Evolutionary conservation across 2,329 filamentous ascomycete species (phyloP), one percentile per base, ranked within the genome.

Genomic region (Cylindrodendrum hubeiense): DNA sequence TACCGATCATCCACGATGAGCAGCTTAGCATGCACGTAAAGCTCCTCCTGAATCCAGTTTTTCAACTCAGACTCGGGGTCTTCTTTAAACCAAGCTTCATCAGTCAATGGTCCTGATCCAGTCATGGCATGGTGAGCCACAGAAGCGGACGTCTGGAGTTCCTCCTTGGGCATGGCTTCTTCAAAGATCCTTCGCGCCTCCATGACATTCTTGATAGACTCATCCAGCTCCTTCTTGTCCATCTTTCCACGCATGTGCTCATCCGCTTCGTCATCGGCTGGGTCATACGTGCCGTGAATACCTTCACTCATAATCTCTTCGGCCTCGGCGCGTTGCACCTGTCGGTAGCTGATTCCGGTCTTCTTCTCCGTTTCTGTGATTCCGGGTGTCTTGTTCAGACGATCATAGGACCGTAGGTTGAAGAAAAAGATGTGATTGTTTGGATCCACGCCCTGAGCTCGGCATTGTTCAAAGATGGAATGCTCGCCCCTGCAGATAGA

Each of bases 11-110:
- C 95, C 1, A 91, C 92, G 71, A 98, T 95, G 70, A 96, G 86
- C 37, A 98, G 86, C 82, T 98, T 99, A 28, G 90, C 92, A 78
- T 99, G 96, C 51, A 98, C 91, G 78, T 99, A 99, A 2, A 98
- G 87, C 79, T 99, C 95, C 78, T 99, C 96, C 77, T 97, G 95
- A 64, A 98, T 91, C 84, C 96, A 97, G 76, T 97, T 93, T 58
- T 91, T 87, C 62, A 94, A 91, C 78, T 98, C 96, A 1, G 88
- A 87, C 71, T 95, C 88, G 0, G 89, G 82, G 4, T 91, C 82
- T 0, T 85, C 83, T 17, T 93, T 91, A 17, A 95, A 91, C 93
- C 94, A 98, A 1, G 82, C 74, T 78, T 97, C 93, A 10, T 93
- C 90, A 4, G 74, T 89, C 80, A 85, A 86, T 82, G 77, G 87